These are phyloP conservation scores for Coniochaeta sp. DNA, from an alignment of 2,329 filamentous ascomycete species.

Conservation along the genomic window DNA sequence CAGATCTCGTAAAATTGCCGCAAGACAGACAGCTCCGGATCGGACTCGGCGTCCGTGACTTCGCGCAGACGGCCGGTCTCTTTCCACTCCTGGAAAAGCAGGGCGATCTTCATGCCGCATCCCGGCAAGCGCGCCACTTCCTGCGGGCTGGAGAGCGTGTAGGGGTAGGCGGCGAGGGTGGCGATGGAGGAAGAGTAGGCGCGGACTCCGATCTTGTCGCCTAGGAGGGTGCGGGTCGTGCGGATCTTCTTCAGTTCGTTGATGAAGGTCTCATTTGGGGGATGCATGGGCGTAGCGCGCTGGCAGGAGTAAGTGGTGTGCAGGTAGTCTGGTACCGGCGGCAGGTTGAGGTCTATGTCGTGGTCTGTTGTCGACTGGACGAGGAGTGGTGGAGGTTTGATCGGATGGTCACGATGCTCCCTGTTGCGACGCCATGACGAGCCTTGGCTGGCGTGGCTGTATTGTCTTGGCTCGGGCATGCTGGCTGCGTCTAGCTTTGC, in stretches of 20 bases:
- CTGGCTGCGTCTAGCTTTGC: conserved; percentile 15
- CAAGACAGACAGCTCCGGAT: conserved; percentile 58
- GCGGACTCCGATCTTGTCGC: conserved; percentile 72
- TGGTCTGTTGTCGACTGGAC: conserved; percentile 74
- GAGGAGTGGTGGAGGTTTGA: conserved; percentile 33
- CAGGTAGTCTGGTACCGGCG: conserved; percentile 60
- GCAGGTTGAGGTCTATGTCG: conserved; percentile 50
- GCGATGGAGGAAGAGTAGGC: conserved; percentile 88
- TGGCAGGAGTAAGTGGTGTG: conserved; percentile 71
- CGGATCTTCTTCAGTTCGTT: conserved; percentile 67
- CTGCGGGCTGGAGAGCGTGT: conserved; percentile 28
- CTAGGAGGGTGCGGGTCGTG: conserved; percentile 59
- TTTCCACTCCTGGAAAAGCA: conserved; percentile 70
- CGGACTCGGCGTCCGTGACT: conserved; percentile 53
- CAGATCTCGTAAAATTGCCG: conserved; percentile 76
- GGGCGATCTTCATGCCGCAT: conserved; percentile 72
- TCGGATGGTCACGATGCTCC: conserved; percentile 6
- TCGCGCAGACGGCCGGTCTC: conserved; percentile 53
- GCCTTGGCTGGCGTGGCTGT: conserved; percentile 1
- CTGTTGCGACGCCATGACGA: conserved; percentile 9
- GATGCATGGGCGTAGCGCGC: conserved; percentile 60
- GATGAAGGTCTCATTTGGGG: conserved; percentile 72
- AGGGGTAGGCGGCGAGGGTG: conserved; percentile 72
- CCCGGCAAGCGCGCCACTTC: conserved; percentile 60
- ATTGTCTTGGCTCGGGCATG: conserved; percentile 3